Conservation (phyloP, 2,329 filamentous ascomycete genomes). For the Pseudogymnoascus sp. region DNA sequence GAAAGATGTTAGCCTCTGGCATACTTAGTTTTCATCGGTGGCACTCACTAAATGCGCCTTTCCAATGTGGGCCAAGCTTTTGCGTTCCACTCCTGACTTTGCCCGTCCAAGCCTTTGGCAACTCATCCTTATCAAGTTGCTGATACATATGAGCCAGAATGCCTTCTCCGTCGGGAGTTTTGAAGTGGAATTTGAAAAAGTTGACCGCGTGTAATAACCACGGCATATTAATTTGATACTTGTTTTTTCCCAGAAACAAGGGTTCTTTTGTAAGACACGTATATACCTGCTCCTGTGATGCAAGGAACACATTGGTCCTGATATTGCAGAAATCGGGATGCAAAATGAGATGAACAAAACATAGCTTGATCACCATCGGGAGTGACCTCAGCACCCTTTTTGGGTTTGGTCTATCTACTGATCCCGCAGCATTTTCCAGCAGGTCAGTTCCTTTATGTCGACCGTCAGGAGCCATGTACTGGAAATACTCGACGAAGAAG, state of each 20-base stretch:
- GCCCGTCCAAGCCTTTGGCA: slow-evolving; percentile 36
- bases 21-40: neutral
- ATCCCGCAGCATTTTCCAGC: neutral
- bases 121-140: slow-evolving; percentile 29
- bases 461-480: neutral
- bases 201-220: slow-evolving; percentile 41
- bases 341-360: slow-evolving; percentile 19
- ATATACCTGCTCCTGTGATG: slow-evolving; percentile 39
- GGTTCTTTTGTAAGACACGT: slow-evolving; percentile 25
- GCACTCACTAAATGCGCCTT: slow-evolving; percentile 38
- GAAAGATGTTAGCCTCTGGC: slow-evolving; percentile 17
- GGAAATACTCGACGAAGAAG: neutral
- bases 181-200: slow-evolving; percentile 46
- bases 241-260: slow-evolving; percentile 33
- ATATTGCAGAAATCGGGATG: slow-evolving; percentile 21
- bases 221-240: slow-evolving; percentile 33
- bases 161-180: slow-evolving; percentile 27
- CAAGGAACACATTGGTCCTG: slow-evolving; percentile 28
- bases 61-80: slow-evolving; percentile 38
- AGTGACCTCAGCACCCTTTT: slow-evolving; percentile 6
- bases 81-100: slow-evolving; percentile 28
- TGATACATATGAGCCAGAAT: slow-evolving; percentile 31
- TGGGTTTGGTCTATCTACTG: neutral
- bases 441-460: neutral
- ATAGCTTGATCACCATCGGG: slow-evolving; percentile 22